These are phyloP conservation scores for Ceratobasidium sp. DNA, from an alignment of 1,284 basidiomycete species.

Conservation along the genomic window DNA sequence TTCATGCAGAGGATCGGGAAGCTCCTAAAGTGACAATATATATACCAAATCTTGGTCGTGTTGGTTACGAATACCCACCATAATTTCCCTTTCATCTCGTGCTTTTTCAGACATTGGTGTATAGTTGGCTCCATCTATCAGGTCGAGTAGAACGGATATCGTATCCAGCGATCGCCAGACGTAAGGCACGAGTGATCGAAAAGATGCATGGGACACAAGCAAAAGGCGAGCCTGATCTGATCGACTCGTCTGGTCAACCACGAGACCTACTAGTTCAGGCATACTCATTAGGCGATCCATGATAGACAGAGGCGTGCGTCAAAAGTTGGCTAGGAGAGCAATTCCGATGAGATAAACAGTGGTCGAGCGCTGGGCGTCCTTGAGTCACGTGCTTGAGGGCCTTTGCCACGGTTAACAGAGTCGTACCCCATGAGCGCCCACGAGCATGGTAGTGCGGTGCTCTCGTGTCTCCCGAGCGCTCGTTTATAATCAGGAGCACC, in stretches of 20 bases:
- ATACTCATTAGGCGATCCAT: not conserved
- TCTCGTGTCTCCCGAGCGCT: no score
- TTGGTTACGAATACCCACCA: not conserved
- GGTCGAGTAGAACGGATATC: not conserved
- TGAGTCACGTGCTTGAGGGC: no score
- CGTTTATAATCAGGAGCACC: no score
- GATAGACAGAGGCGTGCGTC: not conserved
- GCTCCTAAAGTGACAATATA: not conserved
- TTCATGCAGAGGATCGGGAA: not conserved
- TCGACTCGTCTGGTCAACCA: not conserved
- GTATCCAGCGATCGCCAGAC: not conserved
- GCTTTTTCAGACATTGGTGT: not conserved
- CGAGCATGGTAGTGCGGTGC: no score
- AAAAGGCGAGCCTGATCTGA: conserved; percentile 3
- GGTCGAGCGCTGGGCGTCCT: no score
- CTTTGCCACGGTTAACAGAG: no score
- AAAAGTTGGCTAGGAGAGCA: not conserved
- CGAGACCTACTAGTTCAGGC: not conserved
- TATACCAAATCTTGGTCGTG: not conserved
- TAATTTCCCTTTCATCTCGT: no score
- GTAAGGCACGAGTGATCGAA: not conserved
- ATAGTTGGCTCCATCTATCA: not conserved
- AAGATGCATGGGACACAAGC: not conserved
- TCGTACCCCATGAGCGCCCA: no score
- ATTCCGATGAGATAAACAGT: no score